phyloP scores from a whole-genome alignment of 2,329 filamentous ascomycete genomes.

The Sporothrix curviconia region DNA sequence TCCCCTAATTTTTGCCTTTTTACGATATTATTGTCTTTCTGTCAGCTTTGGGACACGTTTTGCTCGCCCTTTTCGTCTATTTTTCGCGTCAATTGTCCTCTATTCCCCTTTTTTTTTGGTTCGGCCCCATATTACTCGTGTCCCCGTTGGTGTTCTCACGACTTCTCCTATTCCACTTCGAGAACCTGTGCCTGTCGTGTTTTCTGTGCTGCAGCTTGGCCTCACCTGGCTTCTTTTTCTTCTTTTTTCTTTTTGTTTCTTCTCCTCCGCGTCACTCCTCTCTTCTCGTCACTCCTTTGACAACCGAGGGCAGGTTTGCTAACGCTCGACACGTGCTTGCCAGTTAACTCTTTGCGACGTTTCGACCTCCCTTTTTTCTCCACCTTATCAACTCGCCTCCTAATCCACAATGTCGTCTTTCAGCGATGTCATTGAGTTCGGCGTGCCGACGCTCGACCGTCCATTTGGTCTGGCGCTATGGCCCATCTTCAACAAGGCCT shows the following conservation, averaged over 20 bases:
- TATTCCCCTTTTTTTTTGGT: too few species aligned
- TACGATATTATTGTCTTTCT: slow-evolving; percentile 3
- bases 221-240: not conserved
- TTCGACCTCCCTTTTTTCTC: not conserved
- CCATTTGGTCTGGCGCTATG: slow-evolving; percentile 89
- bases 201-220: not conserved
- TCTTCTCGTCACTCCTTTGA: slow-evolving; percentile 1
- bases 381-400: not conserved
- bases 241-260: not conserved
- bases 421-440: slow-evolving; percentile 32
- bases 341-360: slow-evolving; percentile 1
- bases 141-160: slow-evolving; percentile 7
- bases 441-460: slow-evolving; percentile 76
- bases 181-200: not conserved
- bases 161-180: not conserved
- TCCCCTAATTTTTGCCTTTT: too few species aligned
- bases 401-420: slow-evolving; percentile 17
- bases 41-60: slow-evolving; percentile 7
- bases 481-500: slow-evolving; percentile 89
- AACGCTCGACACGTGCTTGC: slow-evolving; percentile 12
- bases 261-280: not conserved
- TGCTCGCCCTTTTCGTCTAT: not conserved
- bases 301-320: not conserved
- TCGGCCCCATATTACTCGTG: slow-evolving; percentile 8
- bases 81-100: slow-evolving; percentile 18